Evolutionary conservation across 2,329 filamentous ascomycete species (phyloP).

Genomic region (Neocucurbitaria cava): DNA sequence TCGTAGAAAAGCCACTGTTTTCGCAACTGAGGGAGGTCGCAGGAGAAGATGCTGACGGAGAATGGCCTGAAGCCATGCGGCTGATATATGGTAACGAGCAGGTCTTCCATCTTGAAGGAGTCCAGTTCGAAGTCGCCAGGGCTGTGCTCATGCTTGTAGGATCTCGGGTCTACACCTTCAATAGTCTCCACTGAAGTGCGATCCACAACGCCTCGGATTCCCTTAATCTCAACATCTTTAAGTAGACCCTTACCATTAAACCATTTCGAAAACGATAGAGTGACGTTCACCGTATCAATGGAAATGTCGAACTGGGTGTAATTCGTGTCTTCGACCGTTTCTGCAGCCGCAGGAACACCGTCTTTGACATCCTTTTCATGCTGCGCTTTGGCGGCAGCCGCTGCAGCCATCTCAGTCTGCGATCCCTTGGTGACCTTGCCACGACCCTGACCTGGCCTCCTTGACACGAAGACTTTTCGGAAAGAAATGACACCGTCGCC

Average conservation of each 20-base stretch:
- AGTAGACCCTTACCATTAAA: slow-evolving; percentile 95
- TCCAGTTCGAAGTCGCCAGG: slow-evolving; percentile 97
- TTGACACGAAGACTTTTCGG: slow-evolving; percentile 93
- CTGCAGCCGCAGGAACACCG: slow-evolving; percentile 47
- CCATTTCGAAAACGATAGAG: slow-evolving; percentile 97
- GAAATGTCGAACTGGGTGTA: slow-evolving; percentile 98
- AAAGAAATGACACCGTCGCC: slow-evolving; percentile 94
- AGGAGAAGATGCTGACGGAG: slow-evolving; percentile 92
- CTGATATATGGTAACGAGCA: slow-evolving; percentile 90
- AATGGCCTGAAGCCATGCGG: slow-evolving; percentile 92
- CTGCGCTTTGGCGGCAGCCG: slow-evolving; percentile 74
- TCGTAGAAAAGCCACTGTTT: slow-evolving; percentile 99
- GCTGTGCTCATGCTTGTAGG: slow-evolving; percentile 84
- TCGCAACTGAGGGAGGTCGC: slow-evolving; percentile 87
- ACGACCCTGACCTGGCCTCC: slow-evolving; percentile 80
- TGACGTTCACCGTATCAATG: slow-evolving; percentile 94
- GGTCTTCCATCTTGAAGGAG: slow-evolving; percentile 93
- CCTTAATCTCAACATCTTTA: slow-evolving; percentile 91
- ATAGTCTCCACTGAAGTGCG: slow-evolving; percentile 81
- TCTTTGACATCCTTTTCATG: slow-evolving; percentile 46
- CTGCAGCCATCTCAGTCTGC: slow-evolving; percentile 80
- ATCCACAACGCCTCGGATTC: slow-evolving; percentile 90
- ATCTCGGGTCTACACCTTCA: slow-evolving; percentile 77
- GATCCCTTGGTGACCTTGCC: slow-evolving; percentile 93
- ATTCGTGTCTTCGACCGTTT: slow-evolving; percentile 83